Evolutionary conservation across 106 monocot species (phyloP).

Genomic region (Dendrobium nobile): DNA sequence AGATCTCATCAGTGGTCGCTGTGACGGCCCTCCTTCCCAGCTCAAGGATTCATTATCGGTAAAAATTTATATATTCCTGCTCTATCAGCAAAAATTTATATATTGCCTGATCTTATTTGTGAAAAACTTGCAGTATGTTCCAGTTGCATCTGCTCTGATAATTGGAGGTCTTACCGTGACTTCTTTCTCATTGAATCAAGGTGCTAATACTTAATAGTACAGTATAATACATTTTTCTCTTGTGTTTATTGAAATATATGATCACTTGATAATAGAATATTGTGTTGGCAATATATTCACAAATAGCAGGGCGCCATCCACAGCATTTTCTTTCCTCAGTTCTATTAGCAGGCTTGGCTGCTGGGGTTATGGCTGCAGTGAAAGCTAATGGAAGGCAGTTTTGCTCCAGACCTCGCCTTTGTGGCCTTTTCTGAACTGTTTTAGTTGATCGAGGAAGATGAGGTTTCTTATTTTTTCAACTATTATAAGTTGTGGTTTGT

Average conservation of each 20-base stretch:
- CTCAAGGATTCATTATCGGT: constrained; percentile 72
- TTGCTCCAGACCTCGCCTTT: constrained; percentile 90
- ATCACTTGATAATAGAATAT: neutral
- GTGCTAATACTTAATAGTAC: constrained; percentile 14
- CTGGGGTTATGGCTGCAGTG: constrained; percentile 67
- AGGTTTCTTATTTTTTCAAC: too few relatives aligned
- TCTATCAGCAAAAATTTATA: neutral
- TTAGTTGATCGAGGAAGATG: too few relatives aligned
- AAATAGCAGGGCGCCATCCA: constrained; percentile 41
- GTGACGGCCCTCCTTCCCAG: constrained; percentile 58
- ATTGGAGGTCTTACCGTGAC: constrained; percentile 80
- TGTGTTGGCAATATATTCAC: neutral
- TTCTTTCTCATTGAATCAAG: constrained; percentile 72
- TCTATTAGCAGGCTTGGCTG: constrained; percentile 68
- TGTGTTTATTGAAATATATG: neutral
- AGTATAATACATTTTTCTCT: neutral
- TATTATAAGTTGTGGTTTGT: too few relatives aligned
- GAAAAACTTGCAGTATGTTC: constrained; percentile 64
- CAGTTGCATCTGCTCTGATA: constrained; percentile 69
- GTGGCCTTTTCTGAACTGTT: constrained; percentile 39
- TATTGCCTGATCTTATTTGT: too few relatives aligned
- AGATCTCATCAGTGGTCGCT: constrained; percentile 80
- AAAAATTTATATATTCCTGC: constrained; percentile 4
- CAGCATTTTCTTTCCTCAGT: constrained; percentile 66
- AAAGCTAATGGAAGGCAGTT: constrained; percentile 90